Evolutionary conservation across 257 asterid genomes (phyloP).

Genomic region (Craterostigma plantagineum): DNA sequence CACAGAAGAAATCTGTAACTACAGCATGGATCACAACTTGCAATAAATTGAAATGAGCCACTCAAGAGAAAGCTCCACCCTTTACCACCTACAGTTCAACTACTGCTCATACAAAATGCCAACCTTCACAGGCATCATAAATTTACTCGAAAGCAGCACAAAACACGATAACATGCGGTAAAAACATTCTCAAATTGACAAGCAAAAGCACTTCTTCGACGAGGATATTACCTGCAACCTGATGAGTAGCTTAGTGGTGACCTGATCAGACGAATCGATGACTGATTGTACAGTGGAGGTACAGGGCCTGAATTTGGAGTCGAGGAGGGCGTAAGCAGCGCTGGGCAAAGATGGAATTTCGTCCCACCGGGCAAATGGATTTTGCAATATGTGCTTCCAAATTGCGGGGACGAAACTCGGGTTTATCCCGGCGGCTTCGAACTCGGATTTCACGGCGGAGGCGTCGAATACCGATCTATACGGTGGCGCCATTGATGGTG

Average conservation of each 20-base stretch:
- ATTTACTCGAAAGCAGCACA: no score
- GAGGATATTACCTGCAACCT: slow-evolving; percentile 37
- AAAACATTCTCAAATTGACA: no score
- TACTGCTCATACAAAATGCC: no score
- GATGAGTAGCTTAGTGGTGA: slow-evolving; percentile 91
- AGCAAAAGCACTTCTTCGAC: no score
- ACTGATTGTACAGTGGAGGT: slow-evolving; percentile 61
- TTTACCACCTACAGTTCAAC: no score
- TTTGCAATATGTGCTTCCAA: slow-evolving; percentile 68
- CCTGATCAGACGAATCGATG: slow-evolving; percentile 47
- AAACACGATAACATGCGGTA: no score
- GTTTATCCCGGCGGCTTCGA: slow-evolving; percentile 50
- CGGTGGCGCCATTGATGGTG: slow-evolving; percentile 13
- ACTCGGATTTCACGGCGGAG: slow-evolving; percentile 43
- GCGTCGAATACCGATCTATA: slow-evolving; percentile 63
- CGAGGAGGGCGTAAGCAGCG: slow-evolving; percentile 52
- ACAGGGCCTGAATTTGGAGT: slow-evolving; percentile 48
- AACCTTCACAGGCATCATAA: no score
- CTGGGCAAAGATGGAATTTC: slow-evolving; percentile 79
- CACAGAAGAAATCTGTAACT: background rate
- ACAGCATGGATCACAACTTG: background rate
- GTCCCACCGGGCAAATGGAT: slow-evolving; percentile 63
- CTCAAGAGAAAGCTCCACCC: no score
- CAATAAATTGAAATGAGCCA: background rate
- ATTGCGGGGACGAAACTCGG: slow-evolving; percentile 60